These are phyloP conservation scores for Cryoendolithus antarcticus DNA, from an alignment of 2,329 filamentous ascomycete species.

Conservation along the genomic window DNA sequence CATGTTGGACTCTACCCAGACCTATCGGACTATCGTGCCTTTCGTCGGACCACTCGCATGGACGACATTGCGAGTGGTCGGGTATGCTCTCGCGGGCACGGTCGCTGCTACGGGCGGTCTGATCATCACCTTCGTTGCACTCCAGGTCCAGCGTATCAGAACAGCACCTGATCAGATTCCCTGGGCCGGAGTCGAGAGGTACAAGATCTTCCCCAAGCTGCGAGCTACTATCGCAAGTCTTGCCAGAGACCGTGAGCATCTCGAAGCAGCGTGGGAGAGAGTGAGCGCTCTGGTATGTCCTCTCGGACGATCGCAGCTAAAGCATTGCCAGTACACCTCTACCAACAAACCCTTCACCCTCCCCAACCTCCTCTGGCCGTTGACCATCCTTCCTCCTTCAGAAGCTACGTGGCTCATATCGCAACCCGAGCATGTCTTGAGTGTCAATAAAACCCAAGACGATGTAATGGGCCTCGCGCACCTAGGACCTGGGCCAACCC, in stretches of 20 bases:
- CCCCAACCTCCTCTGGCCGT: conserved; percentile 6
- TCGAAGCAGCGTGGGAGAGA: conserved; percentile 6
- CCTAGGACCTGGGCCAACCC: conserved; percentile 5
- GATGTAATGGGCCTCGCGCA: conserved; percentile 5
- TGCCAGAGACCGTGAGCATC: conserved; percentile 1
- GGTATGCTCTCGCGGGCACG: too few species aligned
- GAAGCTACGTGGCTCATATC: conserved; percentile 5
- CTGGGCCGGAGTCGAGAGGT: conserved; percentile 5
- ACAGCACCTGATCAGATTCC: conserved; percentile 5
- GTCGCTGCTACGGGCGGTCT: too few species aligned
- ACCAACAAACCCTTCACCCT: conserved; percentile 7
- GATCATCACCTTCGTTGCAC: background rate
- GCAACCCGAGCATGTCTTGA: conserved; percentile 6
- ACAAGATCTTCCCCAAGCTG: conserved; percentile 7
- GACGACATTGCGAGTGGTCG: too few species aligned
- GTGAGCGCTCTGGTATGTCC: background rate
- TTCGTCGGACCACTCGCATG: too few species aligned
- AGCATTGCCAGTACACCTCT: conserved; percentile 3
- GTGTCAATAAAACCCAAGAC: conserved; percentile 4
- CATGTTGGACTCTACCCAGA: too few species aligned
- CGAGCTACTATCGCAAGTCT: conserved; percentile 4
- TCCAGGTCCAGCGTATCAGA: conserved; percentile 6
- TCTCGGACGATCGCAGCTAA: background rate
- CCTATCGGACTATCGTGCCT: too few species aligned
- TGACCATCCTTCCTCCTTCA: conserved; percentile 6